Conservation (phyloP, 306 rosid species). For the Begonia fuchsioides region DNA sequence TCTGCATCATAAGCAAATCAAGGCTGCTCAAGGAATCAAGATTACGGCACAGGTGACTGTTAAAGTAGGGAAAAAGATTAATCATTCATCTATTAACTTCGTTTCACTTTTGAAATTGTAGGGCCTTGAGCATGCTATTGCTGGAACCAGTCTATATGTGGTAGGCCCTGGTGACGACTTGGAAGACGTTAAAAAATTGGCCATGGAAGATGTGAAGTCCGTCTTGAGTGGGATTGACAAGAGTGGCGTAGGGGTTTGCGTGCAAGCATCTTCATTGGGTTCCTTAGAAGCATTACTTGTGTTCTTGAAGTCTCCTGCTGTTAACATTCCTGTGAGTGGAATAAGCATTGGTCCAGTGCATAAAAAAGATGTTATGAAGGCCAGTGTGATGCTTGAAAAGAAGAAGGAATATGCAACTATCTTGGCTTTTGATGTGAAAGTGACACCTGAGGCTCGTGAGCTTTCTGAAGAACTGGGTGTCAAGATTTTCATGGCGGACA, state of each 20-base stretch:
- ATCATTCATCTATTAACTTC: no score
- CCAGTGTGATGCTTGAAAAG: slow-evolving; percentile 95
- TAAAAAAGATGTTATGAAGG: slow-evolving; percentile 94
- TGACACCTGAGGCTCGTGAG: slow-evolving; percentile 81
- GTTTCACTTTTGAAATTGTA: slow-evolving; percentile 7
- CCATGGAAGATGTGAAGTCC: slow-evolving; percentile 74
- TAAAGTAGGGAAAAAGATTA: not conserved
- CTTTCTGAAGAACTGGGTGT: slow-evolving; percentile 83
- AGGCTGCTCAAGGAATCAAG: slow-evolving; percentile 98
- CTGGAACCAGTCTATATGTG: slow-evolving; percentile 75
- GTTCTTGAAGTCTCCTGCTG: slow-evolving; percentile 78
- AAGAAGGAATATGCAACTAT: slow-evolving; percentile 67
- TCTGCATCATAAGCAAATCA: slow-evolving; percentile 83
- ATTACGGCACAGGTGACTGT: slow-evolving; percentile 80
- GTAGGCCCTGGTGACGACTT: slow-evolving; percentile 77
- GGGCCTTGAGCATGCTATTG: slow-evolving; percentile 98
- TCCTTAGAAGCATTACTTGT: slow-evolving; percentile 92
- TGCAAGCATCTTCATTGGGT: slow-evolving; percentile 94
- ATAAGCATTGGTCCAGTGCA: slow-evolving; percentile 94
- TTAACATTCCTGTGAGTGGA: slow-evolving; percentile 88
- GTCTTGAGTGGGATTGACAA: slow-evolving; percentile 82
- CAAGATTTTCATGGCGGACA: slow-evolving; percentile 74
- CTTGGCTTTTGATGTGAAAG: slow-evolving; percentile 97
- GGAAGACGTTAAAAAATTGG: slow-evolving; percentile 55
- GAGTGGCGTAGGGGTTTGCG: slow-evolving; percentile 94